Conservation (phyloP, 345 rosid species). For the Boechera stricta region DNA sequence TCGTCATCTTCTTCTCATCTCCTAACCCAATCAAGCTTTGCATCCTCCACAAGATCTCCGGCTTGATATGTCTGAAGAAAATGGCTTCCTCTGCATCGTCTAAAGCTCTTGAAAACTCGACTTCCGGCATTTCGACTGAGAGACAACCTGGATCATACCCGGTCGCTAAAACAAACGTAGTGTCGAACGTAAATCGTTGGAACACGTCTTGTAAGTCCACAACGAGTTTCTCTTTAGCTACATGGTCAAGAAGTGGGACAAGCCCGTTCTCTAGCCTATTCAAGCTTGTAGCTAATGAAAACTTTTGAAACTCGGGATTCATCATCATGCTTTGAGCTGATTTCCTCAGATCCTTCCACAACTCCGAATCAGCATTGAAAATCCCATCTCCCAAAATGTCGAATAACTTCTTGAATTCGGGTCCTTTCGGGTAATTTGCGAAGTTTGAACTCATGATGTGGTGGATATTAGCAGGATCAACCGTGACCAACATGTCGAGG, state of each 20-base stretch:
- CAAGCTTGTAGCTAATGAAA: constrained; percentile 37
- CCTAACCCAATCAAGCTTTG: constrained; percentile 48
- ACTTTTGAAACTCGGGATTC: constrained; percentile 38
- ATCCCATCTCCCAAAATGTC: constrained; percentile 53
- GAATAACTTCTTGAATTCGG: constrained; percentile 46
- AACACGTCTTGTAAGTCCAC: constrained; percentile 52
- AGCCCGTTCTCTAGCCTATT: constrained; percentile 40
- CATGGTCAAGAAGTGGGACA: constrained; percentile 49
- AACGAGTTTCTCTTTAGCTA: constrained; percentile 27
- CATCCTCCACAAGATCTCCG: constrained; percentile 47
- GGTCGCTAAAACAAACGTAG: constrained; percentile 51
- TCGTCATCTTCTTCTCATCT: constrained; percentile 50
- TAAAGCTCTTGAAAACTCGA: constrained; percentile 44
- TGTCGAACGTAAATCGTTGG: constrained; percentile 56
- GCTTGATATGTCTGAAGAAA: constrained; percentile 43
- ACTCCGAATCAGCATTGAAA: constrained; percentile 50
- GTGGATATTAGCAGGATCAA: constrained; percentile 49
- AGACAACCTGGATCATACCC: constrained; percentile 59
- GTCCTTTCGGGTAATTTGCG: constrained; percentile 46
- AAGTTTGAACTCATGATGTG: constrained; percentile 49
- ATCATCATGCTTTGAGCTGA: constrained; percentile 40
- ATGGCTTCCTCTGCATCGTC: constrained; percentile 49
- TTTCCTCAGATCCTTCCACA: constrained; percentile 48
- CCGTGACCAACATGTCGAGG: constrained; percentile 41
- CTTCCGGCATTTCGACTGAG: constrained; percentile 46